Evolutionary conservation across 192 early-diverging fungal species (phyloP).

Genomic region (Umbelopsis sp.): DNA sequence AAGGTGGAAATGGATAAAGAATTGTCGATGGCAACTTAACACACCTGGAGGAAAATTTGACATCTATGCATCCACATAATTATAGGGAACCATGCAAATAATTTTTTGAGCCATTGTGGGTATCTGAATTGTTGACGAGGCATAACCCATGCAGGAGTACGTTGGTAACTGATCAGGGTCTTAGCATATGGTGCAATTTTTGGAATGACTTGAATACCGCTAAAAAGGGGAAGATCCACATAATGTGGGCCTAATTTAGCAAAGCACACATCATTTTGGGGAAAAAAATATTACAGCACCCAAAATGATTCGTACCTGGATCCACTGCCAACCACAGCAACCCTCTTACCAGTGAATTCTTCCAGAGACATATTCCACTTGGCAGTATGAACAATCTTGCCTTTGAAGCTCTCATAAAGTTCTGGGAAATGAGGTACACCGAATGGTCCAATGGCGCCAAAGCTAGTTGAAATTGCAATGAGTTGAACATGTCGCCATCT

Average conservation of each 20-base stretch:
- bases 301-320: conserved; percentile 36
- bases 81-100: conserved; percentile 48
- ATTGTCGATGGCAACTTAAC: background rate
- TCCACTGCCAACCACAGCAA: conserved; percentile 52
- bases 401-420: conserved; percentile 52
- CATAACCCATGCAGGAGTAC: conserved; percentile 50
- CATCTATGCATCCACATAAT: conserved; percentile 31
- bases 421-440: conserved; percentile 49
- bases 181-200: conserved; percentile 43
- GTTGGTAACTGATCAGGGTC: conserved; percentile 47
- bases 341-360: conserved; percentile 45
- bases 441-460: conserved; percentile 52
- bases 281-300: background rate
- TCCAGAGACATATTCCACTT: conserved; percentile 49
- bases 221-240: background rate
- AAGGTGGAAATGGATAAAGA: too few species aligned
- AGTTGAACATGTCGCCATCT: background rate
- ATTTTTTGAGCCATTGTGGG: conserved; percentile 29
- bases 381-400: conserved; percentile 53
- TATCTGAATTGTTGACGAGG: conserved; percentile 40
- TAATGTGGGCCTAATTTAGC: background rate
- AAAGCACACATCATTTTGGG: background rate
- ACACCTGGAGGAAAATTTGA: background rate
- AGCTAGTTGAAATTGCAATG: conserved; percentile 11
- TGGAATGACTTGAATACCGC: conserved; percentile 53